Percentiles rank a stretch among this genome's conserved stretches.
Conservation (phyloP, 768 basidiomycete species). For the Chalciporus piperatus region DNA sequence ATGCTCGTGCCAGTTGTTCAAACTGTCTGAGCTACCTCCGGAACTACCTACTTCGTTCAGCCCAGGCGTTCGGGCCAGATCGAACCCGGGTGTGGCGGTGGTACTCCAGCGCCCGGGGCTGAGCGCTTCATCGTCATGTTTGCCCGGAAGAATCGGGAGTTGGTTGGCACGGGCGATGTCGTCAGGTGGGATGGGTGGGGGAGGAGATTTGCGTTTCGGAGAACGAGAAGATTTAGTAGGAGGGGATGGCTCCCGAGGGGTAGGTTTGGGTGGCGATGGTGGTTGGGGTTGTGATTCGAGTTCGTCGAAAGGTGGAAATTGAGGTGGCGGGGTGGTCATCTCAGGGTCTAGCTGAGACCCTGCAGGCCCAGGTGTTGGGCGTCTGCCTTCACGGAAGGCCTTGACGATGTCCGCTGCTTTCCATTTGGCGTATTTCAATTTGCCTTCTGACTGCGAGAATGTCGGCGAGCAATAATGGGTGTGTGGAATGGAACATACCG, state of each 20-base stretch:
- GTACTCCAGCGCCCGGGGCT: constrained; percentile 73
- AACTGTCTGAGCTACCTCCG: constrained; percentile 17
- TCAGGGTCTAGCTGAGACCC: constrained; percentile 36
- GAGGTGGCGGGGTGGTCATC: neutral
- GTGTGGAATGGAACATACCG: constrained; percentile 39
- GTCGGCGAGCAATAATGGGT: constrained; percentile 3
- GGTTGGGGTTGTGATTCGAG: constrained; percentile 12
- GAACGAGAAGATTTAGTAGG: constrained; percentile 22
- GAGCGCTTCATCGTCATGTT: constrained; percentile 31
- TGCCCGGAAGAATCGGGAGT: constrained; percentile 21
- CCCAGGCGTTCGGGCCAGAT: constrained; percentile 16
- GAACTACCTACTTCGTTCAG: constrained; percentile 16
- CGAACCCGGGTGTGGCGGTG: constrained; percentile 68
- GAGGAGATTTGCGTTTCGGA: constrained; percentile 34
- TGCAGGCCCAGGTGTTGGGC: constrained; percentile 77
- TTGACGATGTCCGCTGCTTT: constrained; percentile 95
- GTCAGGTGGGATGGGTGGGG: constrained; percentile 27
- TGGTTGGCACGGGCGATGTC: constrained; percentile 30
- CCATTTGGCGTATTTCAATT: constrained; percentile 95
- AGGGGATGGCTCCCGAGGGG: constrained; percentile 27
- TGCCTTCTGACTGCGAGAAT: constrained; percentile 65
- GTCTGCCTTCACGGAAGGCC: constrained; percentile 90
- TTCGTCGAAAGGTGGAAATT: constrained; percentile 14
- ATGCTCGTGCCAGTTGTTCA: constrained; percentile 28
- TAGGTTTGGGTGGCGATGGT: constrained; percentile 17